Evolutionary conservation across 768 basidiomycete genomes (phyloP), one percentile per base, ranked within the genome.

Genomic region (Trametes sanguinea): DNA sequence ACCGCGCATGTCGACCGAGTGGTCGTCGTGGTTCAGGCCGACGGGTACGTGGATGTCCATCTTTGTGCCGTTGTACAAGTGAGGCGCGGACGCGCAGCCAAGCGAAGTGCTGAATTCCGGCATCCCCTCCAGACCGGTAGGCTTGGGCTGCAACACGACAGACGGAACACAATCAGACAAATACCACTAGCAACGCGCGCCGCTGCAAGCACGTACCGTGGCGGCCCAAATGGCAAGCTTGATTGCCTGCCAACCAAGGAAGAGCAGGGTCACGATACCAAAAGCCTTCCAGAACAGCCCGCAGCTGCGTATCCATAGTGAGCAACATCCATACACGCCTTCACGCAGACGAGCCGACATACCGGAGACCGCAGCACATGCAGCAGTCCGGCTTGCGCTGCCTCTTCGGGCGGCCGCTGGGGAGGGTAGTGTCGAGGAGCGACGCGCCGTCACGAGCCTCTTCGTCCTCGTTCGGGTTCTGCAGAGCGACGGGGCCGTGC

Each of bases 101-200:
- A 85, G 77, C 6, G 82, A 82, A 3, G 72, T 77, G 71, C 82
- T 79, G 74, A 79, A 86, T 30, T 70, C 76, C 0, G 85, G 85
- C 79, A 85, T 82, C n/a, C 73, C 69, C 65, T 86, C 84, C 6
- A 85, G 73, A 10, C 83, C 83, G 42, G 81, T 81, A 1, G 80
- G 79, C 0, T 76, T 67, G 40, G 79, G 78, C 84, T 85, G 37
- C 5, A 63, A 58, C n/a, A 37, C 14, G 5, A 30, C 11, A 30
- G 37, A 44, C 32, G 40, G 16, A 11, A 16, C 39, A n/a, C 48
- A 37, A 61, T 54, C 46, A 47, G 16, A 29, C 22, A 17, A 40
- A 56, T 17, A 22, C 8, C 17, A 4, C 6, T 29, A 6, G 2
- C 4, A 30, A 2, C 10, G n/a, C 13, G 14, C 42, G 5, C 22